These are phyloP conservation scores for Echria macrotheca DNA, from an alignment of 495 filamentous ascomycete genomes.

Conservation along the genomic window DNA sequence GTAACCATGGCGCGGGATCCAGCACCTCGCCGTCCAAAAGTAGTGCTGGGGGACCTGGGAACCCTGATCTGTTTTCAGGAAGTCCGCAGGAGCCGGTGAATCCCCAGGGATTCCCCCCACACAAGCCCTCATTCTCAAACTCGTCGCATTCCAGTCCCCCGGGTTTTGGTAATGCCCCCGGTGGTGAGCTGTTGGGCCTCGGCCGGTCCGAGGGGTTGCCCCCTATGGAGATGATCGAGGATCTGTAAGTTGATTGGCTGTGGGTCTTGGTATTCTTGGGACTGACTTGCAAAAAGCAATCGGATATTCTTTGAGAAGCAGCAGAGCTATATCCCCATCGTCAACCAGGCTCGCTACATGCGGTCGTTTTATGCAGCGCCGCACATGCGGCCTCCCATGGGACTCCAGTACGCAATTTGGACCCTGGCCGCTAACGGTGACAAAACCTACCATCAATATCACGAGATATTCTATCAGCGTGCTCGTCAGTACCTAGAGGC, in stretches of 20 bases:
- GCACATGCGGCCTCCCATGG: constrained; percentile 43
- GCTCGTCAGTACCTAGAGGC: constrained; percentile 44
- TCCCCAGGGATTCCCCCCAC: background rate
- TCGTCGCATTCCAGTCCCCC: background rate
- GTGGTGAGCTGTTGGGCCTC: constrained; percentile 31
- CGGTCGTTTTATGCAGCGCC: constrained; percentile 38
- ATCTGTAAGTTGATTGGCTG: constrained; percentile 31
- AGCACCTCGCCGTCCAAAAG: constrained; percentile 6
- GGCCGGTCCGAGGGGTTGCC: constrained; percentile 40
- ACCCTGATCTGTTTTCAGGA: background rate
- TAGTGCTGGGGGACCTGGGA: too few species aligned
- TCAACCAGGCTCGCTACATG: constrained; percentile 37
- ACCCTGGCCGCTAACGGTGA: constrained; percentile 33
- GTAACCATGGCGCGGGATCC: background rate
- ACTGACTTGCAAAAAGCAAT: constrained; percentile 27
- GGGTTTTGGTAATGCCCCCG: background rate
- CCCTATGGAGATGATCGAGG: constrained; percentile 43
- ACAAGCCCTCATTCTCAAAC: too few species aligned
- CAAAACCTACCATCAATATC: constrained; percentile 33
- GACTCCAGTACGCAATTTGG: constrained; percentile 47
- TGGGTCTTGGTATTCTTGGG: background rate
- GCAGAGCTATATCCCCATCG: constrained; percentile 32
- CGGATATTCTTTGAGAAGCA: constrained; percentile 35
- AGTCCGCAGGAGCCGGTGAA: too few species aligned
- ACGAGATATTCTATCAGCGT: constrained; percentile 42